A percentile compares a stretch with the other conserved stretches of the same genome.
These are phyloP conservation scores for Lactarius quietus DNA, from an alignment of 768 basidiomycete species.

Conservation along the genomic window DNA sequence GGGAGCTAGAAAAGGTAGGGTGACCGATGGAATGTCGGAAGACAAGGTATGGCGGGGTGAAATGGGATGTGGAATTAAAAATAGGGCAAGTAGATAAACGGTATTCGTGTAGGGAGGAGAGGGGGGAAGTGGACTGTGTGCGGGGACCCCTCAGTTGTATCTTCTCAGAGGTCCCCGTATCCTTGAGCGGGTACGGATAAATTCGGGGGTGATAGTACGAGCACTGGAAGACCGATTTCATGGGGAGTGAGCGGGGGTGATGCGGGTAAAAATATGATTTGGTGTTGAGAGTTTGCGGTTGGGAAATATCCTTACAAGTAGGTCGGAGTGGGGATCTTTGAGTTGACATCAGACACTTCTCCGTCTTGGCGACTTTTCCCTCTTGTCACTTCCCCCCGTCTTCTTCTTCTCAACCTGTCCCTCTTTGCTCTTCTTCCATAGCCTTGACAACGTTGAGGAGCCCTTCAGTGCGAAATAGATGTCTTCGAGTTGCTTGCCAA, in stretches of 20 bases:
- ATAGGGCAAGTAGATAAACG: not conserved
- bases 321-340: not conserved
- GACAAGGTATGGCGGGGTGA: not conserved
- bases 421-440: not conserved
- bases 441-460: conserved; percentile 5
- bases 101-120: not conserved
- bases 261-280: not conserved
- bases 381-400: conserved; percentile 2
- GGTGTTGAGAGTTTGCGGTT: not conserved
- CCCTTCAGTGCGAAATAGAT: not conserved
- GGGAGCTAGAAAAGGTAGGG: not conserved
- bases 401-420: not conserved
- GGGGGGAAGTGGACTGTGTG: not conserved
- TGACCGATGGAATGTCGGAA: not conserved
- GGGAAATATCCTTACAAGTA: not conserved
- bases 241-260: not conserved
- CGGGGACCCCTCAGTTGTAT: not conserved
- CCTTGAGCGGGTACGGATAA: not conserved
- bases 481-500: not conserved
- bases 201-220: not conserved
- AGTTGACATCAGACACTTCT: not conserved
- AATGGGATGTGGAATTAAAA: not conserved
- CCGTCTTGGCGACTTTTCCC: not conserved
- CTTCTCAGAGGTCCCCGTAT: not conserved
- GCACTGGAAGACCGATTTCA: not conserved